These are phyloP conservation scores for Pseudozyma sp. DNA, from an alignment of 1,284 basidiomycete species.

Conservation along the genomic window DNA sequence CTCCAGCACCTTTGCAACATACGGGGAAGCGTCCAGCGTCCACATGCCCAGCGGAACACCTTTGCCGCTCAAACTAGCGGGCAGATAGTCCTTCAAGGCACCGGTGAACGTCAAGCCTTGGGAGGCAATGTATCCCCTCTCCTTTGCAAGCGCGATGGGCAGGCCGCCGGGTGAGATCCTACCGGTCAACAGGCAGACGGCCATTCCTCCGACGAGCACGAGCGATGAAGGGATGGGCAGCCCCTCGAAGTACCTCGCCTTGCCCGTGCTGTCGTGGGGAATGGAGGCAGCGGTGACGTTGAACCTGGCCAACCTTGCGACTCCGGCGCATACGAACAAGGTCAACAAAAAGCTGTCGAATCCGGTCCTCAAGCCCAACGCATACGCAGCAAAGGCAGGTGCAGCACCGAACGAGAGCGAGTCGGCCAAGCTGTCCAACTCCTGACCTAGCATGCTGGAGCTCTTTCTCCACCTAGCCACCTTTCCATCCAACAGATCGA, in stretches of 20 bases:
- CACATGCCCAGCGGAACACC: constrained; percentile 60
- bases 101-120: constrained; percentile 58
- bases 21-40: constrained; percentile 41
- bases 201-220: constrained; percentile 81
- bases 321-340: constrained; percentile 92
- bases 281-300: constrained; percentile 96
- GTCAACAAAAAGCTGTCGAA: constrained; percentile 89
- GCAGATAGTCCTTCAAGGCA: constrained; percentile 43
- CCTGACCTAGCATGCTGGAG: constrained; percentile 96
- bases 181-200: constrained; percentile 84
- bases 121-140: constrained; percentile 40
- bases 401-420: constrained; percentile 98
- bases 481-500: constrained; percentile 97
- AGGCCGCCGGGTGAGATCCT: constrained; percentile 54
- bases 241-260: constrained; percentile 95
- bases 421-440: constrained; percentile 96
- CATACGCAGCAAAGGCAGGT: constrained; percentile 90
- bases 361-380: constrained; percentile 86
- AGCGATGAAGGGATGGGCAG: constrained; percentile 95
- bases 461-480: constrained; percentile 97
- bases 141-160: constrained; percentile 46
- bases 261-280: constrained; percentile 87
- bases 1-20: constrained; percentile 27
- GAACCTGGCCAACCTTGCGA: constrained; percentile 95
- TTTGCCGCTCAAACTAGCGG: constrained; percentile 26